phyloP scores from a whole-genome alignment of 345 rosid genomes.

The Sonneratia alba region DNA sequence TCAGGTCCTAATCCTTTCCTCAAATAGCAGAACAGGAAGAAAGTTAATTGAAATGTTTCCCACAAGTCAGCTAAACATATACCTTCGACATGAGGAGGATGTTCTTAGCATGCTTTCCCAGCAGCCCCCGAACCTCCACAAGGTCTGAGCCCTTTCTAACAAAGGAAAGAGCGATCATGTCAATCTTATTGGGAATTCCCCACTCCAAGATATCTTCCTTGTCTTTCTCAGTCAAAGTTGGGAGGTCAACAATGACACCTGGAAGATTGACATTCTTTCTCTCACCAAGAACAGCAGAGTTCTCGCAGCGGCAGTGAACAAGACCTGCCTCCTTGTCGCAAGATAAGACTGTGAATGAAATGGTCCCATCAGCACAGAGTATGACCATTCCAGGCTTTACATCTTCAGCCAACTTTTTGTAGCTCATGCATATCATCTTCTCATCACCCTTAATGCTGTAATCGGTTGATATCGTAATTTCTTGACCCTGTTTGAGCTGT shows the following conservation, averaged over 20 bases:
- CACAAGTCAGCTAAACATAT: slow-evolving; percentile 17
- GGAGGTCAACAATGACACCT: slow-evolving; percentile 90
- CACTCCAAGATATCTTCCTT: slow-evolving; percentile 85
- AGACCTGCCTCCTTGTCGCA: slow-evolving; percentile 63
- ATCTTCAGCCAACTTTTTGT: slow-evolving; percentile 77
- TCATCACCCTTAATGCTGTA: slow-evolving; percentile 71
- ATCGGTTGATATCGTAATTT: slow-evolving; percentile 76
- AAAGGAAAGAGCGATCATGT: slow-evolving; percentile 95
- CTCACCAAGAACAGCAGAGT: slow-evolving; percentile 89
- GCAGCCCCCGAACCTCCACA: slow-evolving; percentile 69
- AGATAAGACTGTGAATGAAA: slow-evolving; percentile 72
- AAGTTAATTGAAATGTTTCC: background rate
- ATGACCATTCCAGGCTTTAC: slow-evolving; percentile 86
- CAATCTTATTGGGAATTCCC: slow-evolving; percentile 90
- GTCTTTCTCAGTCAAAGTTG: slow-evolving; percentile 90
- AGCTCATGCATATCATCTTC: slow-evolving; percentile 84
- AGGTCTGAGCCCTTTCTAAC: slow-evolving; percentile 94
- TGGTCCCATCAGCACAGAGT: slow-evolving; percentile 94
- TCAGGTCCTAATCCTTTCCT: background rate
- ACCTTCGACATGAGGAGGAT: slow-evolving; percentile 99
- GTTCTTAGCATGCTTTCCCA: slow-evolving; percentile 66
- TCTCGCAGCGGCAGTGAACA: slow-evolving; percentile 82
- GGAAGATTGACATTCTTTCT: slow-evolving; percentile 97
- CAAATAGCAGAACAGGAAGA: background rate
- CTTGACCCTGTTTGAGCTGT: slow-evolving; percentile 64